phyloP scores from a whole-genome alignment of 1,139 yeast genomes.

The Trichomonascaceae sp. region DNA sequence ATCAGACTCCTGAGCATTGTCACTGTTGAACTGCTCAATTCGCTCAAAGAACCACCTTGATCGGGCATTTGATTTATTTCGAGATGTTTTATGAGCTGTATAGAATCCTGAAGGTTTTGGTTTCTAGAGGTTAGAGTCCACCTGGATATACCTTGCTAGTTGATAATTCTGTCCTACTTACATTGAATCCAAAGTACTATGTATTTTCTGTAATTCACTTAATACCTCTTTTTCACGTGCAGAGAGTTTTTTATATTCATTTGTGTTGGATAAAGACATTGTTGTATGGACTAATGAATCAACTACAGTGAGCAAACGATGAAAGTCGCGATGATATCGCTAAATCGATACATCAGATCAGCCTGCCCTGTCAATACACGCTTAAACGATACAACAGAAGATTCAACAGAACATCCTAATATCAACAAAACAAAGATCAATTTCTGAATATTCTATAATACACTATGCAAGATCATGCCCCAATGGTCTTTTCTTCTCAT shows the following conservation, averaged over 20 bases:
- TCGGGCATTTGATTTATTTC: background rate
- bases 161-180: constrained; percentile 3
- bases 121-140: constrained; percentile 7
- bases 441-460: too few species aligned
- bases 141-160: too few species aligned
- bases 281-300: background rate
- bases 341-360: too few species aligned
- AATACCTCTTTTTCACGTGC: constrained; percentile 16
- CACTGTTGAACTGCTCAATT: background rate
- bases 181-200: constrained; percentile 17
- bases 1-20: background rate
- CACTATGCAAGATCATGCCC: background rate
- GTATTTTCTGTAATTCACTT: constrained; percentile 20
- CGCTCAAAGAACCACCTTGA: background rate
- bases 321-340: too few species aligned
- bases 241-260: constrained; percentile 5
- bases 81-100: constrained; percentile 10
- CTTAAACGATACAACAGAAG: too few species aligned
- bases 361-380: too few species aligned
- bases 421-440: too few species aligned
- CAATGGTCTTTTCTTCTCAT: background rate
- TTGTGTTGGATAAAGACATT: background rate
- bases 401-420: too few species aligned
- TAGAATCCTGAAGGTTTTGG: constrained; percentile 13
- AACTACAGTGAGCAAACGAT: too few species aligned